These are phyloP conservation scores for Halteria grandinella DNA, from an alignment of 73 alveolate genomes.

Conservation along the genomic window DNA sequence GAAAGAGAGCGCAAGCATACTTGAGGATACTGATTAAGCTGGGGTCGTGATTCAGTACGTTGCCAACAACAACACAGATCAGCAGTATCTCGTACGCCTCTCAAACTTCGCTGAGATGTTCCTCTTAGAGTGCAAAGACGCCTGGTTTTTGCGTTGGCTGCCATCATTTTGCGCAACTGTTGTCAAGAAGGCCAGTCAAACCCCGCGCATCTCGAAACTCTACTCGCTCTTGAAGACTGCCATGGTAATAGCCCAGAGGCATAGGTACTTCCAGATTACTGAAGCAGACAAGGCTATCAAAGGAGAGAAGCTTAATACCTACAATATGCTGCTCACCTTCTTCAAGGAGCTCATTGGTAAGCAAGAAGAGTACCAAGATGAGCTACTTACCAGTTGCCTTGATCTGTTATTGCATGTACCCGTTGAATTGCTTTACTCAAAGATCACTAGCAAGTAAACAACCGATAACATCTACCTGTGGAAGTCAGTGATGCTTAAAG, in stretches of 20 bases:
- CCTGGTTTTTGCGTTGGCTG: conserved; percentile 54
- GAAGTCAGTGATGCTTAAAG: conserved; percentile 46
- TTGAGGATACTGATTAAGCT: no score
- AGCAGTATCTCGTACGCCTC: conserved; percentile 53
- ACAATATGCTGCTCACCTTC: conserved; percentile 49
- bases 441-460: conserved; percentile 12
- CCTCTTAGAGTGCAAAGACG: conserved; percentile 37
- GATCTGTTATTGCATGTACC: conserved; percentile 61
- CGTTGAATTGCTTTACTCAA: conserved; percentile 19
- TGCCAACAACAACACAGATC: conserved; percentile 58
- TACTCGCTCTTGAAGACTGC: conserved; percentile 28
- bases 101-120: conserved; percentile 53
- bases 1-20: no score
- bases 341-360: conserved; percentile 49
- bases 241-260: conserved; percentile 30
- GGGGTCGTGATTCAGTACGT: conserved; percentile 29
- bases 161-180: conserved; percentile 28
- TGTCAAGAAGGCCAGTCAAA: conserved; percentile 17
- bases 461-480: conserved; percentile 30
- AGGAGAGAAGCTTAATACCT: conserved; percentile 37
- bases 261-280: conserved; percentile 22
- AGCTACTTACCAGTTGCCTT: conserved; percentile 30
- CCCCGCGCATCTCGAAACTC: conserved; percentile 53
- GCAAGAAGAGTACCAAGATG: conserved; percentile 65
- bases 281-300: conserved; percentile 28